phyloP scores from a whole-genome alignment of 2,329 filamentous ascomycete species.

The Nemania abortiva region DNA sequence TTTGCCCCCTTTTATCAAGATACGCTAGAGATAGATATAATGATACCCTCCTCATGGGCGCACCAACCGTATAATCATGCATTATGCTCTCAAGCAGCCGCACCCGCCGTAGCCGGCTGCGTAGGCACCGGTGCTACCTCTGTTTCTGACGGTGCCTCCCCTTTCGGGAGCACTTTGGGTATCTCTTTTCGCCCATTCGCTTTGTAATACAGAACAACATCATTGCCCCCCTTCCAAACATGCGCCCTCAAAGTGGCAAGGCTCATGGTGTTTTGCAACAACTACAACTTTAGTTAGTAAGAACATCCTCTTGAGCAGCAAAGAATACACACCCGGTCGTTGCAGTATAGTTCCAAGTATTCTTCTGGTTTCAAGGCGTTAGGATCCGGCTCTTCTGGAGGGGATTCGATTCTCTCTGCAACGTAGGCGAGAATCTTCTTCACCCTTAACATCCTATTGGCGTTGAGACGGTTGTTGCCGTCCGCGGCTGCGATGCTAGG shows the following conservation, averaged over 20 bases:
- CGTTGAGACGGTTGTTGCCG: slow-evolving; percentile 90
- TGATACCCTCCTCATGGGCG: slow-evolving; percentile 45
- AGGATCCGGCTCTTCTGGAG: slow-evolving; percentile 68
- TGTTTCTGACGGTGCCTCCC: slow-evolving; percentile 40
- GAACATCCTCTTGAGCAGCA: slow-evolving; percentile 8
- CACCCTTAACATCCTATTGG: slow-evolving; percentile 94
- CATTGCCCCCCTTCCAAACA: slow-evolving; percentile 94
- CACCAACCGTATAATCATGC: slow-evolving; percentile 10
- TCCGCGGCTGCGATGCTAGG: slow-evolving; percentile 81
- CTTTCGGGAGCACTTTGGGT: slow-evolving; percentile 52
- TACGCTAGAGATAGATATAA: slow-evolving; percentile 44
- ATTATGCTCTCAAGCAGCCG: slow-evolving; percentile 32
- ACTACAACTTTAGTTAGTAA: slow-evolving; percentile 55
- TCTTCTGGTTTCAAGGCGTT: slow-evolving; percentile 83
- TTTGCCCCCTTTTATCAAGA: slow-evolving; percentile 26
- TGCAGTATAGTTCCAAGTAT: slow-evolving; percentile 94
- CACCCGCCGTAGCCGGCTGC: slow-evolving; percentile 39
- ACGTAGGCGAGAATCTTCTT: slow-evolving; percentile 95
- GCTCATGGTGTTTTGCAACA: slow-evolving; percentile 85
- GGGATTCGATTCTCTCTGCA: slow-evolving; percentile 88
- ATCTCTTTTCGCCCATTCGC: slow-evolving; percentile 85
- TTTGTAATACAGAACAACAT: slow-evolving; percentile 92
- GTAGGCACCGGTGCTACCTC: slow-evolving; percentile 25
- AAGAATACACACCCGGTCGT: slow-evolving; percentile 77
- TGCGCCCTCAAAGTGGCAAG: slow-evolving; percentile 93